Conservation (phyloP, 768 basidiomycete genomes). For the Trametes coccinea region DNA sequence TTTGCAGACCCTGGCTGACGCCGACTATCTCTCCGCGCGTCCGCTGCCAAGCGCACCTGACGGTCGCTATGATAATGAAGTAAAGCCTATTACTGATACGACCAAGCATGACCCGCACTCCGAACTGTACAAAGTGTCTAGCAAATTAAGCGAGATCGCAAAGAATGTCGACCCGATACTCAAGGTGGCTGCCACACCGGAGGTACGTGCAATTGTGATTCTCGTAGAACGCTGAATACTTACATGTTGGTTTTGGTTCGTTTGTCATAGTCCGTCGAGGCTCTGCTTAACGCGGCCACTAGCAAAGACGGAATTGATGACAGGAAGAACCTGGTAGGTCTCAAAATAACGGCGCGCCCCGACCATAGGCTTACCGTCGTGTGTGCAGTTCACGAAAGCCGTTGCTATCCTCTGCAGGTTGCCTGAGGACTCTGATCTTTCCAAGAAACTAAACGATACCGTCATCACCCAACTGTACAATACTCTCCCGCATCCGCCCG, state of each 20-base stretch:
- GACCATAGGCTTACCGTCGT: constrained; percentile 10
- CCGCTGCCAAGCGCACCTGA: constrained; percentile 43
- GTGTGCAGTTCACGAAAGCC: constrained; percentile 64
- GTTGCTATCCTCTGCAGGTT: constrained; percentile 63
- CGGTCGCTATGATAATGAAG: constrained; percentile 48
- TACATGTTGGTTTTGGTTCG: not conserved
- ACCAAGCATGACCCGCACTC: constrained; percentile 36
- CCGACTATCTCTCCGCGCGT: constrained; percentile 38
- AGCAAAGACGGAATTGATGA: constrained; percentile 71
- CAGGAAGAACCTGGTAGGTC: constrained; percentile 65
- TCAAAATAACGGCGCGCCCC: not conserved
- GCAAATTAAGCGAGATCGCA: constrained; percentile 11
- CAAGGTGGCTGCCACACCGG: constrained; percentile 14
- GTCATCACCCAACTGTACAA: constrained; percentile 63
- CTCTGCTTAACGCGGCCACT: constrained; percentile 53
- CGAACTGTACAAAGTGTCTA: constrained; percentile 35
- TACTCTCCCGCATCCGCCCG: constrained; percentile 78
- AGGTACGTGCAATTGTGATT: constrained; percentile 8
- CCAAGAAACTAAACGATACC: constrained; percentile 37
- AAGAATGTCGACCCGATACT: constrained; percentile 19
- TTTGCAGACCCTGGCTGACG: constrained; percentile 32
- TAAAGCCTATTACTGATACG: constrained; percentile 23
- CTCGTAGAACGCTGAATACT: not conserved
- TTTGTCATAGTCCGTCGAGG: constrained; percentile 35
- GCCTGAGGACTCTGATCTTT: constrained; percentile 49